These are phyloP conservation scores for Trypanosoma melophagium DNA, from an alignment of 208 protist genomes.

Conservation along the genomic window DNA sequence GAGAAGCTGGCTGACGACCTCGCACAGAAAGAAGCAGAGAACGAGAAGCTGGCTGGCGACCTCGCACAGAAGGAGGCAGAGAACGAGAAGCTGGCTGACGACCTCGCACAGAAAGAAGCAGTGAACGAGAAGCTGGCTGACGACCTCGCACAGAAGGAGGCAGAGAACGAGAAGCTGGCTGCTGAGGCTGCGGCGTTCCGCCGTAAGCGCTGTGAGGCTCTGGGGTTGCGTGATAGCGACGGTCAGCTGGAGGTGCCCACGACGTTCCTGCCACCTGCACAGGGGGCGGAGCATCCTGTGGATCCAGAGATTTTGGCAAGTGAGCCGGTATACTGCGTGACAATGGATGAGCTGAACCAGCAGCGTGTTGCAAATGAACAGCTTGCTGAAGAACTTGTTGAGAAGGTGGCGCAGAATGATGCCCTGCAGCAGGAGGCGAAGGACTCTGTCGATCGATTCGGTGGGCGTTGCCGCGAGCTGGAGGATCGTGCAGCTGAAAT, in stretches of 20 bases:
- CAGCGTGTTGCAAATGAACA: neutral
- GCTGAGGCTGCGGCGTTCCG: constrained; percentile 13
- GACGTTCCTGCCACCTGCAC: too few relatives aligned
- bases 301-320: too few relatives aligned
- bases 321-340: constrained; percentile 34
- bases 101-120: constrained; percentile 1
- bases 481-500: too few relatives aligned
- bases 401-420: neutral
- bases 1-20: too few relatives aligned
- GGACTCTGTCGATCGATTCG: too few relatives aligned
- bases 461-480: too few relatives aligned
- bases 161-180: neutral
- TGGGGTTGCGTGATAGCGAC: constrained; percentile 2
- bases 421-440: neutral
- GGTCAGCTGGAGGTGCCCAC: too few relatives aligned
- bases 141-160: constrained; percentile 23
- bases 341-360: constrained; percentile 24
- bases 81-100: constrained; percentile 3
- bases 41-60: constrained; percentile 15
- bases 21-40: too few relatives aligned
- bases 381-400: neutral
- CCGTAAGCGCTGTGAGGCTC: constrained; percentile 28
- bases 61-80: constrained; percentile 25
- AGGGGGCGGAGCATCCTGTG: too few relatives aligned
- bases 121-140: constrained; percentile 9